phyloP scores from a whole-genome alignment of 139 green algal genomes.

The Trebouxia sp. region DNA sequence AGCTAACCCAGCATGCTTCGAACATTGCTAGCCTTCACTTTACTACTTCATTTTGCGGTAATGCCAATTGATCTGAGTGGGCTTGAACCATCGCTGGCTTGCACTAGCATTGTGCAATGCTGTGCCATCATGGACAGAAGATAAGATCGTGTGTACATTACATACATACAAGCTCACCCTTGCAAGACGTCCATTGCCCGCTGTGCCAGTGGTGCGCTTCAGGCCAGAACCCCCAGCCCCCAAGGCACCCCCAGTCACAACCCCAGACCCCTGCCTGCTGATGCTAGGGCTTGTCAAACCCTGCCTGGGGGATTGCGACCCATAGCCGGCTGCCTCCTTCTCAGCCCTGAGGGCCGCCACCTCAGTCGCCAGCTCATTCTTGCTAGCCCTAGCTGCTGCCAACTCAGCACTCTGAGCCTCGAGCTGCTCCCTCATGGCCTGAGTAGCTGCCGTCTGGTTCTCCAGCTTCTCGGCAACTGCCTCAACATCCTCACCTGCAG shows the following conservation, averaged over 20 bases:
- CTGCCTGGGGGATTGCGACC: too few species aligned
- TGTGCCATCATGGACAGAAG: too few species aligned
- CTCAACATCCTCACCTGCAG: slow-evolving; percentile 14
- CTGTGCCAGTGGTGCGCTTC: not conserved
- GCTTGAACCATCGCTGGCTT: too few species aligned
- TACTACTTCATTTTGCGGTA: too few species aligned
- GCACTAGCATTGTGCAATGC: too few species aligned
- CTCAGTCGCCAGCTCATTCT: slow-evolving; percentile 20
- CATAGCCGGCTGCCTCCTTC: not conserved
- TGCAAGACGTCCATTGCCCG: slow-evolving; percentile 5
- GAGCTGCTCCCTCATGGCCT: slow-evolving; percentile 22
- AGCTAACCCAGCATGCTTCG: too few species aligned
- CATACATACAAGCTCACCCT: not conserved
- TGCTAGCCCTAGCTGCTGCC: slow-evolving; percentile 3
- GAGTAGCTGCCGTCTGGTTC: slow-evolving; percentile 15
- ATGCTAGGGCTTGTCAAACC: not conserved
- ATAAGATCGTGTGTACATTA: too few species aligned
- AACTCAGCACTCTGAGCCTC: slow-evolving; percentile 21
- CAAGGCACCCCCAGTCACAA: too few species aligned
- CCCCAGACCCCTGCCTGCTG: not conserved
- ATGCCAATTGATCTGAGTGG: too few species aligned
- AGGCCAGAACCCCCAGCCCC: not conserved
- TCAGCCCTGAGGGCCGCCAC: slow-evolving; percentile 3
- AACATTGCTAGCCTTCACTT: too few species aligned
- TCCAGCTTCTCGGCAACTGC: slow-evolving; percentile 22